Conservation (phyloP, 2,329 filamentous ascomycete species). For the Stenocarpella maydis region DNA sequence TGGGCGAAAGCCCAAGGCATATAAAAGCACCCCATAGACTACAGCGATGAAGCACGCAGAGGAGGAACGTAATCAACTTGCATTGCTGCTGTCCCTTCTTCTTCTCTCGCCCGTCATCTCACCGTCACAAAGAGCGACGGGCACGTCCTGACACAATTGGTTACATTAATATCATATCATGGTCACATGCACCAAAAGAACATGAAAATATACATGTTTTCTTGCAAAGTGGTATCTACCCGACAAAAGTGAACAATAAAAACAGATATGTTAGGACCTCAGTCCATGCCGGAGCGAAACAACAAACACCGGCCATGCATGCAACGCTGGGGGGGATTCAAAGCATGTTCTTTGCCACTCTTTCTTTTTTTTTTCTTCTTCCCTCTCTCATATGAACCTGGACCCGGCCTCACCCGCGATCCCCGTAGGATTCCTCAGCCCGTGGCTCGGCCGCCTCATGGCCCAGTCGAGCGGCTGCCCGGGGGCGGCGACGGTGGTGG, state of each 20-base stretch:
- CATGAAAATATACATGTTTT: background rate
- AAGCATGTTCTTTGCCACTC: background rate
- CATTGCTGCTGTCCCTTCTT: too few species aligned
- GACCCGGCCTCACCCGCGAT: conserved; percentile 46
- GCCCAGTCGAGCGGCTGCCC: conserved; percentile 34
- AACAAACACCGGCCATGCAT: conserved; percentile 16
- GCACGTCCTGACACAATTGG: too few species aligned
- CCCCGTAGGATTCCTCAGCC: conserved; percentile 38
- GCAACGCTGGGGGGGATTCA: background rate
- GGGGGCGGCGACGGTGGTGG: too few species aligned
- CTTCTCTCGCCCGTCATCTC: background rate
- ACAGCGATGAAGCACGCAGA: background rate
- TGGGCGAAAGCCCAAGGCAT: background rate
- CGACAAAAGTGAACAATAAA: background rate
- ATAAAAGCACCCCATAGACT: background rate
- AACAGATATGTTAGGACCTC: background rate
- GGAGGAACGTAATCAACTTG: background rate
- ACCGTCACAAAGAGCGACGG: background rate
- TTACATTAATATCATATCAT: background rate
- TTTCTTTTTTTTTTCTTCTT: too few species aligned
- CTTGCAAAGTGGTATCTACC: conserved; percentile 29
- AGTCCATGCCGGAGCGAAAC: background rate
- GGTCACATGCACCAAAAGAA: background rate
- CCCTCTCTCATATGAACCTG: conserved; percentile 46
- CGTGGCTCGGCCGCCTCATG: conserved; percentile 34